These are phyloP conservation scores for rapeseed (Brassica napus) DNA, from an alignment of 345 rosid species.

Conservation along the genomic window DNA sequence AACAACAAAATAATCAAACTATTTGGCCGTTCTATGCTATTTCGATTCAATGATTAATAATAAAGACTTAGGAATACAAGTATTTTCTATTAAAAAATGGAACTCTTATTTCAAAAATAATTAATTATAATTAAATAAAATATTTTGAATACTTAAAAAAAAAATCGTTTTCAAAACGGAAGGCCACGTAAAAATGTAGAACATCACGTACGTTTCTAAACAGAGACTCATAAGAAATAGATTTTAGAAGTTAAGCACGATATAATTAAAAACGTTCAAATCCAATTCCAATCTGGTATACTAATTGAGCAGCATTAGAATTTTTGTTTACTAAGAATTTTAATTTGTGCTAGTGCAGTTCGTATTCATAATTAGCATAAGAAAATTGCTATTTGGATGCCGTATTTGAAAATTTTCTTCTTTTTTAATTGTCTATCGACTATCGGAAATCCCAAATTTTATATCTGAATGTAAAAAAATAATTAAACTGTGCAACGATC, in stretches of 20 bases:
- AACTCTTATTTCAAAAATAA: no score
- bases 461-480: not conserved
- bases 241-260: not conserved
- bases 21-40: not conserved
- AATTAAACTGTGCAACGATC: not conserved
- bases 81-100: no score
- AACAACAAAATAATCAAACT: not conserved
- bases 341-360: not conserved
- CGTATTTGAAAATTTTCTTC: not conserved
- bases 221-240: not conserved
- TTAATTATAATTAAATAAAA: no score
- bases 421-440: not conserved
- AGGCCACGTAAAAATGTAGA: not conserved
- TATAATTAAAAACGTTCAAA: not conserved
- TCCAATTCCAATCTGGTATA: not conserved
- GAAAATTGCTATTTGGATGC: no score
- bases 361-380: no score
- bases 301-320: not conserved
- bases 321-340: not conserved
- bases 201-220: not conserved
- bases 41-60: no score
- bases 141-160: no score
- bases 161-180: not conserved
- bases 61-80: no score
- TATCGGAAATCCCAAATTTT: not conserved